Evolutionary conservation across 495 filamentous ascomycete species (phyloP).

Genomic region (Geopyxis carbonaria): DNA sequence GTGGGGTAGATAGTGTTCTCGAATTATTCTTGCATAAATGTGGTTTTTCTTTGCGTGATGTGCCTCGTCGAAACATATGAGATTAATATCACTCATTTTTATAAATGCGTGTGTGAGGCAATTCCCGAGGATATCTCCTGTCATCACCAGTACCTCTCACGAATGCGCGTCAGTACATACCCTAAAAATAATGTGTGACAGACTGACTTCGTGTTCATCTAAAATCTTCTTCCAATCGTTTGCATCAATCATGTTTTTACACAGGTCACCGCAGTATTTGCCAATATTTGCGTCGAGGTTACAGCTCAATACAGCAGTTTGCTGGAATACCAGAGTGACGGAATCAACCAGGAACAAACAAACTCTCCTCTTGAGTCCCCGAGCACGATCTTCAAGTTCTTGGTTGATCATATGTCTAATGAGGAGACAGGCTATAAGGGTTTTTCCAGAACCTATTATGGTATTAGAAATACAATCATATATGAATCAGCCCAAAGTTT

Average conservation of each 20-base stretch:
- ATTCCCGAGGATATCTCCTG: conserved; percentile 66
- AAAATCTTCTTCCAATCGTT: conserved; percentile 54
- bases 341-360: conserved; percentile 83
- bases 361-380: conserved; percentile 43
- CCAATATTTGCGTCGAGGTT: conserved; percentile 71
- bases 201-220: conserved; percentile 40
- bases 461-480: conserved; percentile 1
- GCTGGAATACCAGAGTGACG: conserved; percentile 81
- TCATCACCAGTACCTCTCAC: conserved; percentile 64
- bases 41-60: conserved; percentile 95
- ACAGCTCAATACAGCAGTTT: conserved; percentile 61
- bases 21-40: conserved; percentile 79
- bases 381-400: conserved; percentile 54
- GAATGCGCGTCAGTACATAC: neutral
- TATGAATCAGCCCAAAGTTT: neutral
- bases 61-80: conserved; percentile 90
- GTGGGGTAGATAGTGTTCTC: conserved; percentile 54
- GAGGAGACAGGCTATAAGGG: conserved; percentile 78
- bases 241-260: conserved; percentile 44
- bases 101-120: conserved; percentile 70
- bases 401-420: conserved; percentile 59
- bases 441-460: conserved; percentile 74
- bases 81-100: conserved; percentile 66
- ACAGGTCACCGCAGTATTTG: conserved; percentile 59
- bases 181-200: neutral